Conservation (phyloP, 2,329 filamentous ascomycete genomes). For the Elsinoe australis region DNA sequence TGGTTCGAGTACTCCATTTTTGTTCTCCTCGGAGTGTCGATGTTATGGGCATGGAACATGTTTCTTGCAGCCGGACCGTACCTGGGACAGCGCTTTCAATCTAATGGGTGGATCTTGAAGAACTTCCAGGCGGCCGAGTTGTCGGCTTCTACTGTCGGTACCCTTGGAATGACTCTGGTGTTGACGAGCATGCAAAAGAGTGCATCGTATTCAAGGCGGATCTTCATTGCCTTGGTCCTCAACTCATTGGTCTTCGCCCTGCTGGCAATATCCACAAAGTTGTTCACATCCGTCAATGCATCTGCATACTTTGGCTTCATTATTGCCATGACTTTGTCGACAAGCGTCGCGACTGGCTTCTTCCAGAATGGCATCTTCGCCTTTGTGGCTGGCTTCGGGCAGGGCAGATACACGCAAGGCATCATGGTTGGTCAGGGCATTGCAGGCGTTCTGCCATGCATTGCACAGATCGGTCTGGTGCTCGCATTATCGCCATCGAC, state of each 20-base stretch:
- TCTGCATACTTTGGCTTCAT: conserved; percentile 70
- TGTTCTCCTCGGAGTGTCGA: conserved; percentile 74
- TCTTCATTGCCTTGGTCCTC: conserved; percentile 66
- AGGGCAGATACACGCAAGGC: conserved; percentile 84
- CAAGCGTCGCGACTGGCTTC: conserved; percentile 72
- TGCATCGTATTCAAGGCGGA: conserved; percentile 82
- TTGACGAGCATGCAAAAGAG: conserved; percentile 72
- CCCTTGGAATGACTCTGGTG: conserved; percentile 65
- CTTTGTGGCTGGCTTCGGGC: conserved; percentile 76
- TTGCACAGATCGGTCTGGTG: conserved; percentile 80
- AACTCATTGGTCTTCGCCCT: conserved; percentile 71
- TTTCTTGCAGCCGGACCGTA: conserved; percentile 92
- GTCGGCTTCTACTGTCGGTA: conserved; percentile 76
- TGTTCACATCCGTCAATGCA: conserved; percentile 56
- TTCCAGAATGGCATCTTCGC: conserved; percentile 94
- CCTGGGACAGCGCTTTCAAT: conserved; percentile 73
- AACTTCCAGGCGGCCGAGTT: conserved; percentile 89
- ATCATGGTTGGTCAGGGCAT: conserved; percentile 94
- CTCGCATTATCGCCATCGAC: conserved; percentile 48
- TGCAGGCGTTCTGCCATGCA: conserved; percentile 79
- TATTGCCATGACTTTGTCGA: conserved; percentile 70
- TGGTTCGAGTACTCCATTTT: conserved; percentile 84
- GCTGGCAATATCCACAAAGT: conserved; percentile 69
- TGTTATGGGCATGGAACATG: conserved; percentile 99
- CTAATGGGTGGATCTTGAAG: conserved; percentile 60